phyloP scores from a whole-genome alignment of 768 basidiomycete genomes.

The Naematelia aurantialba region DNA sequence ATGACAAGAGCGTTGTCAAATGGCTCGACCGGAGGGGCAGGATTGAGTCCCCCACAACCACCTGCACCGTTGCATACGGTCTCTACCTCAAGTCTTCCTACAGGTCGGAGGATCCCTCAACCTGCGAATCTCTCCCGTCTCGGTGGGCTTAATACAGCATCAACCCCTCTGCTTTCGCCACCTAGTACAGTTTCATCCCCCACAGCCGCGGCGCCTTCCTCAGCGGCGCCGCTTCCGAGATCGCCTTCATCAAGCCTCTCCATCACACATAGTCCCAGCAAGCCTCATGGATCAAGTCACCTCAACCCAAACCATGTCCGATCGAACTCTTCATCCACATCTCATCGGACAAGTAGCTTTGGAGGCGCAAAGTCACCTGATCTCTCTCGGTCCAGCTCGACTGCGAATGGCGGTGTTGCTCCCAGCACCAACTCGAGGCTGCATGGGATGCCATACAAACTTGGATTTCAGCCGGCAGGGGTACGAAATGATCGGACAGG shows the following conservation, averaged over 20 bases:
- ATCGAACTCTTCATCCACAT: constrained; percentile 9
- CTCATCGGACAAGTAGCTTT: constrained; percentile 10
- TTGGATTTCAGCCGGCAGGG: constrained; percentile 91
- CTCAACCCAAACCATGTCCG: constrained; percentile 23
- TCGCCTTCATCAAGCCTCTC: constrained; percentile 7
- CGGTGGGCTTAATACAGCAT: too few species aligned
- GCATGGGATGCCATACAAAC: constrained; percentile 62
- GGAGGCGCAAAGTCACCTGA: constrained; percentile 5
- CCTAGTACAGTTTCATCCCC: constrained; percentile 6
- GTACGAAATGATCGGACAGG: constrained; percentile 75
- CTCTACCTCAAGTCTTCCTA: constrained; percentile 15
- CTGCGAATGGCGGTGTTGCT: constrained; percentile 9
- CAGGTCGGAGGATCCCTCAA: constrained; percentile 25
- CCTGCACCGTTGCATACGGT: constrained; percentile 18
- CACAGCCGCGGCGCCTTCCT: constrained; percentile 10
- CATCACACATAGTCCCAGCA: constrained; percentile 1
- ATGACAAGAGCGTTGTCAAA: too few species aligned
- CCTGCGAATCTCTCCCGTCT: constrained; percentile 36
- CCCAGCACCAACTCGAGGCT: too few species aligned
- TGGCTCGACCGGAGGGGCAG: too few species aligned
- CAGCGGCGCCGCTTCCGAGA: neutral
- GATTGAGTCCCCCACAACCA: too few species aligned
- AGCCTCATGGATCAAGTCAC: constrained; percentile 27
- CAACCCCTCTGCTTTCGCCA: neutral
- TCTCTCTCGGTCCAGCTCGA: constrained; percentile 29